A percentile compares a stretch with the other conserved stretches of the same genome.
Evolutionary conservation across 805 yeast species (phyloP).

Genomic region (Metschnikowia picachoensis): DNA sequence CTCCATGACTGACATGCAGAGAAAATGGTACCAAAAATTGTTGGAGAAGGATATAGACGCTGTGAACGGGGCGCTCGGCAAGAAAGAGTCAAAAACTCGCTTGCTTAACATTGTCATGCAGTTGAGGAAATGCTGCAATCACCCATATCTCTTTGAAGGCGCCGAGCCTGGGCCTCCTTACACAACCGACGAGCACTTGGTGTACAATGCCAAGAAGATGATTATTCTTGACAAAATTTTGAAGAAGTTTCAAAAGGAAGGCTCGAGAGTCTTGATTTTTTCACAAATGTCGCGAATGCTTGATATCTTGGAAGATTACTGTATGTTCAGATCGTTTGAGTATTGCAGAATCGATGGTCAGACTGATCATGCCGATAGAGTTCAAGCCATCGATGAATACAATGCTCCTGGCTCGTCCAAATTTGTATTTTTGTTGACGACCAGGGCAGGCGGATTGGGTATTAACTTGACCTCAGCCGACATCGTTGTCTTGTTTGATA

Average conservation of each 20-base stretch:
- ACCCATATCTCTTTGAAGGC: conserved; percentile 81
- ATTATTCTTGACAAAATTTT: conserved; percentile 65
- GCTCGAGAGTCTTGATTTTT: conserved; percentile 73
- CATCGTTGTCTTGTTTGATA: conserved; percentile 68
- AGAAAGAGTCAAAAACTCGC: conserved; percentile 71
- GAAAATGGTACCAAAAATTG: conserved; percentile 70
- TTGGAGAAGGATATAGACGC: conserved; percentile 81
- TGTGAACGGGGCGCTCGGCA: conserved; percentile 76
- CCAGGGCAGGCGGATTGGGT: conserved; percentile 90
- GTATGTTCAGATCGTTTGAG: conserved; percentile 61
- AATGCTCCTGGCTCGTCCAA: conserved; percentile 71
- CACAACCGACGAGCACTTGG: conserved; percentile 80
- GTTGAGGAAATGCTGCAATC: conserved; percentile 79
- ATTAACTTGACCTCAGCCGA: conserved; percentile 80
- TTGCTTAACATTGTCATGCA: conserved; percentile 81
- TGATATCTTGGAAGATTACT: conserved; percentile 78
- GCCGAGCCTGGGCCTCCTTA: conserved; percentile 90
- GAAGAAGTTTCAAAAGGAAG: conserved; percentile 59
- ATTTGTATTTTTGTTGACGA: conserved; percentile 71
- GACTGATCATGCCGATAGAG: conserved; percentile 75
- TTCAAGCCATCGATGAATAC: conserved; percentile 72
- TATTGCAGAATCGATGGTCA: conserved; percentile 83
- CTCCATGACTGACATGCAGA: conserved; percentile 77
- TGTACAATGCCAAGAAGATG: conserved; percentile 69
- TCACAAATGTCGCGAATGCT: conserved; percentile 82